Evolutionary conservation across 352 stramenopile species (phyloP), one percentile per base, ranked within the genome.

Genomic region (Detonula confervacea): DNA sequence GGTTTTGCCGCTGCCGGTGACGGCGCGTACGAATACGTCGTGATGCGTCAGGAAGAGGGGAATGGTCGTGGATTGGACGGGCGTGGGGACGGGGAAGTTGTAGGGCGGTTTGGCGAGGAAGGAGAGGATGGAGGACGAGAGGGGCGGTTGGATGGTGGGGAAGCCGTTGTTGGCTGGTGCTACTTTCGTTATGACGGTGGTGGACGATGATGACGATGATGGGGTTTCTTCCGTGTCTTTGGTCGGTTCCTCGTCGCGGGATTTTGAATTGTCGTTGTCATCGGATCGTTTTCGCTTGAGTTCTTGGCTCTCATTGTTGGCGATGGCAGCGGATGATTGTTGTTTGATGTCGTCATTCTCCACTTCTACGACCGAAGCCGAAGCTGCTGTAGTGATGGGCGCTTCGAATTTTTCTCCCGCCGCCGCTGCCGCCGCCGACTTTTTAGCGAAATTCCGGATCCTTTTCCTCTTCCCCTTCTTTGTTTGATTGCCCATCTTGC

Each of bases 1-100:
- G 44, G 98, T 99, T 86, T 99, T 99, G 51, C 97, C 97, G 6
- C 88, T 97, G n/a, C 97, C 97, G 0, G 97, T 99, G 74, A 93
- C 86, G 29, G 90, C 90, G 79, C 98, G 95, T 11, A 98, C 96
- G 29, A 95, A 96, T 20, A 98, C 96, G 84, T 98, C 96, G 76
- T 98, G 98, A 84, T 98, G 96, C 47, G 95, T 96, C 33, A 98
- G 80, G 69, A 98, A 98, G 3, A 98, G 87, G 55, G 96, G 96
- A 59, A 98, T 92, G 30, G 94, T 97, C 2, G 95, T 95, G 18
- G 93, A 91, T 84, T 98, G 96, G 22, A 98, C 96, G 22, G 96
- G 96, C 56, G 96, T 98, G 74, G 88, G 86, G 6, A 73, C 82
- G n/a, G 82, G 64, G 66, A 94, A 94, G 20, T 78, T 51, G 61